Conservation (phyloP, 345 rosid genomes). For the Gynandropsis gynandra region DNA sequence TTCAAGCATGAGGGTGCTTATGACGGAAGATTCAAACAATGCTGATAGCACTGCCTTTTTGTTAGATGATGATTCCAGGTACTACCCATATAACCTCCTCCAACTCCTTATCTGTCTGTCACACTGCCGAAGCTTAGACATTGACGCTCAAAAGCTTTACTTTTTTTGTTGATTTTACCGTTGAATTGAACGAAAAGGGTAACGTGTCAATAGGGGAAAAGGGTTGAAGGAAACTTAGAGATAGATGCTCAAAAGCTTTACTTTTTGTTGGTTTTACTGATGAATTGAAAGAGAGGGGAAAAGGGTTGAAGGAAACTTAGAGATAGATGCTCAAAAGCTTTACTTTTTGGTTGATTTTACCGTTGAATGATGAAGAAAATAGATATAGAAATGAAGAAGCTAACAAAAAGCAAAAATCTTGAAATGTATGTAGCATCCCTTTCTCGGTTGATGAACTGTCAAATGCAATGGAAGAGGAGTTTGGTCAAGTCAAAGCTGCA, state of each 20-base stretch:
- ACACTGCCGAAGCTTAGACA: slow-evolving; percentile 14
- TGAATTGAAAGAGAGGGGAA: too few species aligned
- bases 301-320: too few species aligned
- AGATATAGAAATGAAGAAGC: too few species aligned
- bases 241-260: too few species aligned
- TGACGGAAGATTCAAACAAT: slow-evolving; percentile 86
- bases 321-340: slow-evolving; percentile 19
- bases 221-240: too few species aligned
- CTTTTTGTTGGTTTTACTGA: too few species aligned
- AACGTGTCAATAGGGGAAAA: too few species aligned
- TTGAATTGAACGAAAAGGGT: too few species aligned
- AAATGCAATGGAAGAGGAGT: slow-evolving; percentile 74
- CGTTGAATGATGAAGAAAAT: too few species aligned
- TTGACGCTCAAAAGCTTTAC: slow-evolving; percentile 17
- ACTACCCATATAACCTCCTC: slow-evolving; percentile 1
- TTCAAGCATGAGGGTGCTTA: slow-evolving; percentile 82
- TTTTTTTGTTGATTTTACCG: neutral
- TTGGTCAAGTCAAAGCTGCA: slow-evolving; percentile 69
- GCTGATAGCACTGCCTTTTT: slow-evolving; percentile 80
- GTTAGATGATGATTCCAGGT: slow-evolving; percentile 93
- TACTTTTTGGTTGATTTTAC: neutral
- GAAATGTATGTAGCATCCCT: slow-evolving; percentile 64
- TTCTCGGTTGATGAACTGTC: slow-evolving; percentile 86
- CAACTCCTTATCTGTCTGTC: neutral
- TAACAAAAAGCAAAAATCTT: too few species aligned